Evolutionary conservation across 164 flowering plant genomes (phyloP), one percentile per base, ranked within the genome.

Genomic region (Protea cynaroides): DNA sequence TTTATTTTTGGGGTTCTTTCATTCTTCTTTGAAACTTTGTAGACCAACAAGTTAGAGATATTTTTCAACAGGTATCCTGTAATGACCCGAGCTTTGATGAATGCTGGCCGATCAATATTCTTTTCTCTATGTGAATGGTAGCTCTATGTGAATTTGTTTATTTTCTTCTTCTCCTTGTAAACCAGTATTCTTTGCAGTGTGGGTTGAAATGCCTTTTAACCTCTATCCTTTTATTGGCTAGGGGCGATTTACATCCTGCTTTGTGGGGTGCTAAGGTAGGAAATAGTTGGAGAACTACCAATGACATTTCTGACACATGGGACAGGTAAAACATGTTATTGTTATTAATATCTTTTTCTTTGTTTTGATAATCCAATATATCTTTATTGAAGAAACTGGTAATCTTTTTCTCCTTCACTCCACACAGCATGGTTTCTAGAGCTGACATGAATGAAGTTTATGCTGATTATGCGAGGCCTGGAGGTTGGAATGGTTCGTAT

Each of bases 401-500:
- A 56, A 46, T 7, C 38, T 15, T 64, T 59, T 29, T 60, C 40
- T 51, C 4, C 34, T 29, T 53, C 25, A 8, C 4, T 47, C 19
- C 14, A 68, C 81, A 92, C 81, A 92, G 96, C 69, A 83, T 92
- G 95, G 40, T 80, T 1, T 79, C 89, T 29, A 77, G 84, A 80
- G 93, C 90, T 38, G 96, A 92, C 67, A 58, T 72, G 79, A 92
- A 92, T 66, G 93, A 92, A 61, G 64, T 75, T 19, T 88, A 82
- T 66, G 93, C 98, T 37, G 83, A 81, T 0, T 57, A 43, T 74
- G 98, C 98, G 44, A 77, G 92, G 69, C 91, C 95, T 3, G 96
- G 92, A 60, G 98, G 90, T 54, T 92, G 98, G 98, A 92, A 92
- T 71, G 98, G 98, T 91, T 57, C 63, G 83, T 66, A 18, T 19